Conservation (phyloP, 1,139 yeast genomes). For the Geotrichum europaeum region DNA sequence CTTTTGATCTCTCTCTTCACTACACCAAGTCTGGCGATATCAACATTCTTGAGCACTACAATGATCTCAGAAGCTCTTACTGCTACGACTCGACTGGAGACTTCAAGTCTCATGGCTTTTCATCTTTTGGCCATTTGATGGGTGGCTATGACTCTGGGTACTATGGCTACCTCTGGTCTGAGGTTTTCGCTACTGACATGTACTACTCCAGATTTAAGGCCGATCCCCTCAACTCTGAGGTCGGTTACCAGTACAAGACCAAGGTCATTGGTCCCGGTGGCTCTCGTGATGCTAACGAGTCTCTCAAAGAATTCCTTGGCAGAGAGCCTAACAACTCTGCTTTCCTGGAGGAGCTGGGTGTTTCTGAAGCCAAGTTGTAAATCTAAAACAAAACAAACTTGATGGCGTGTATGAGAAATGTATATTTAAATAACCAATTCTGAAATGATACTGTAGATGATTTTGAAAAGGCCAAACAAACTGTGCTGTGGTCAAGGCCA, state of each 20-base stretch:
- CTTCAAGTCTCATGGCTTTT: constrained; percentile 55
- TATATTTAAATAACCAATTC: no score
- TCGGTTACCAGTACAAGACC: constrained; percentile 65
- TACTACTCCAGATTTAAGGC: constrained; percentile 63
- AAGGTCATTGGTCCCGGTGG: constrained; percentile 68
- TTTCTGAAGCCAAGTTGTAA: background rate
- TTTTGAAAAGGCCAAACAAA: no score
- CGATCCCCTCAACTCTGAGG: constrained; percentile 58
- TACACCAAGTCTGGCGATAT: constrained; percentile 42
- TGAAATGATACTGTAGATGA: no score
- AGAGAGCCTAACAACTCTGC: constrained; percentile 70
- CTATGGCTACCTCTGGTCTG: constrained; percentile 81
- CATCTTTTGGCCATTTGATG: constrained; percentile 76
- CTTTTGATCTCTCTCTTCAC: constrained; percentile 71
- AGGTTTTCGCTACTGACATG: constrained; percentile 80
- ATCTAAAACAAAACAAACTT: no score
- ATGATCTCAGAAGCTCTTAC: constrained; percentile 52
- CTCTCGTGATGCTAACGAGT: constrained; percentile 59
- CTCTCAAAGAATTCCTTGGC: constrained; percentile 61
- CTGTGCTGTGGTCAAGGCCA: no score
- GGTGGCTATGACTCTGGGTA: constrained; percentile 85
- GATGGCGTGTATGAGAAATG: no score
- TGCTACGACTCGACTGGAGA: constrained; percentile 50
- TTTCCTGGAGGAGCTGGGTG: constrained; percentile 59
- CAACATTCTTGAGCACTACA: constrained; percentile 56